phyloP scores from a whole-genome alignment of 129 eudicot species.

The Saussurea involucrata region DNA sequence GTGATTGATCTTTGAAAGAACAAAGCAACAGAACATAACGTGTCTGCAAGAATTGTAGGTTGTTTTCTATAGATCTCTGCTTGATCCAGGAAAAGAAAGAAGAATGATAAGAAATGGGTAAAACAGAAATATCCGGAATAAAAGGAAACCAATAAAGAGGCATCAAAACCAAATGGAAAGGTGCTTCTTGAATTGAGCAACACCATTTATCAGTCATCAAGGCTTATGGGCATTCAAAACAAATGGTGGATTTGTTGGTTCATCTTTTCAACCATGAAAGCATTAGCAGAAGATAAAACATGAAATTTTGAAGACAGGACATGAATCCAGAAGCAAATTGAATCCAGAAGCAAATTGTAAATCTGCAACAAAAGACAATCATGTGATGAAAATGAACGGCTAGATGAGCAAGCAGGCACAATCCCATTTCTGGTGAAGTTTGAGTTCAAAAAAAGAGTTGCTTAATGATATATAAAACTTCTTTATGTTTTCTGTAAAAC shows the following conservation, averaged over 20 bases:
- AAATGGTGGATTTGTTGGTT: neutral
- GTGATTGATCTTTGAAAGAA: too few species aligned
- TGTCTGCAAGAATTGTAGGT: slow-evolving; percentile 84
- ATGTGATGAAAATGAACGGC: neutral
- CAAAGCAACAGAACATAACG: too few species aligned
- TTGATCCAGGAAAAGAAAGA: slow-evolving; percentile 13
- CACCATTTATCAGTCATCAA: neutral
- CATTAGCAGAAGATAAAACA: neutral
- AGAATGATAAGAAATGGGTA: neutral
- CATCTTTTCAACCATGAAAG: neutral
- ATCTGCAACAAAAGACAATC: neutral
- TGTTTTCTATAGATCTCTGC: slow-evolving; percentile 92
- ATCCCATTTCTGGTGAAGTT: neutral
- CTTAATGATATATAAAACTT: too few species aligned
- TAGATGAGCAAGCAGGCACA: neutral
- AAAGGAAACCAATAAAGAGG: neutral
- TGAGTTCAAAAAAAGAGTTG: neutral
- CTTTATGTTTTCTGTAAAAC: too few species aligned
- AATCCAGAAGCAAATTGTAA: neutral
- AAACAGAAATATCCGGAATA: slow-evolving; percentile 2
- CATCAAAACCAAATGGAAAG: neutral
- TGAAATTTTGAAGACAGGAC: too few species aligned
- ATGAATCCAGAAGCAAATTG: neutral
- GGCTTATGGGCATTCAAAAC: neutral
- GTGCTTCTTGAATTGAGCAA: neutral